Conservation (phyloP, 1,284 basidiomycete species). For the Marasmius fiardii region DNA sequence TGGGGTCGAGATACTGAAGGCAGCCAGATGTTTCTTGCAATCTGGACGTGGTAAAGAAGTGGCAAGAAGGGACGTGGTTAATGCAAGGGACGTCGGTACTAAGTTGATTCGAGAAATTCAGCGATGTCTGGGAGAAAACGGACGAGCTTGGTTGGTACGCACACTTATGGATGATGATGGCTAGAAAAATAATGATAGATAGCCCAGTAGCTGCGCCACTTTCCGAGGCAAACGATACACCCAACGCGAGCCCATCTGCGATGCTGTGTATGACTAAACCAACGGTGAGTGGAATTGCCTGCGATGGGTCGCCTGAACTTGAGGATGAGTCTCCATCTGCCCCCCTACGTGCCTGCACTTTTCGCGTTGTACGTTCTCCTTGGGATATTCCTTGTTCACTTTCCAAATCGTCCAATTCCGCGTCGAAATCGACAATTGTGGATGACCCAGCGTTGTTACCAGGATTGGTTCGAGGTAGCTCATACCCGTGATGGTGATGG, state of each 20-base stretch:
- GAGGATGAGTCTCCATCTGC: conserved; percentile 11
- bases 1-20: conserved; percentile 82
- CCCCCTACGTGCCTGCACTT: conserved; percentile 2
- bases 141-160: conserved; percentile 2
- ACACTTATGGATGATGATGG: conserved; percentile 90
- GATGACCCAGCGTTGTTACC: conserved; percentile 21
- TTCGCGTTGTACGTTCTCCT: conserved; percentile 4
- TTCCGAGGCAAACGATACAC: conserved; percentile 60
- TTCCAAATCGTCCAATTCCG: conserved; percentile 52
- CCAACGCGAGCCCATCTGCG: conserved; percentile 88
- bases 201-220: conserved; percentile 37
- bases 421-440: conserved; percentile 49
- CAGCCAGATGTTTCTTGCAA: conserved; percentile 72
- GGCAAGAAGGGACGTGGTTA: conserved; percentile 78
- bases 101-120: conserved; percentile 1
- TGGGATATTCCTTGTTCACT: conserved; percentile 28
- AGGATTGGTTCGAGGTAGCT: conserved; percentile 23
- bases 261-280: conserved; percentile 85
- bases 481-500: conserved; percentile 20
- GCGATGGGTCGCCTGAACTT: conserved; percentile 18
- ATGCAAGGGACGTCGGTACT: conserved; percentile 85
- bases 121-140: background rate
- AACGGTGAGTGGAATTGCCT: conserved; percentile 71
- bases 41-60: conserved; percentile 63
- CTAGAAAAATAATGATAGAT: conserved; percentile 82